Evolutionary conservation across 2,329 filamentous ascomycete species (phyloP).

Genomic region (Nemania abortiva): DNA sequence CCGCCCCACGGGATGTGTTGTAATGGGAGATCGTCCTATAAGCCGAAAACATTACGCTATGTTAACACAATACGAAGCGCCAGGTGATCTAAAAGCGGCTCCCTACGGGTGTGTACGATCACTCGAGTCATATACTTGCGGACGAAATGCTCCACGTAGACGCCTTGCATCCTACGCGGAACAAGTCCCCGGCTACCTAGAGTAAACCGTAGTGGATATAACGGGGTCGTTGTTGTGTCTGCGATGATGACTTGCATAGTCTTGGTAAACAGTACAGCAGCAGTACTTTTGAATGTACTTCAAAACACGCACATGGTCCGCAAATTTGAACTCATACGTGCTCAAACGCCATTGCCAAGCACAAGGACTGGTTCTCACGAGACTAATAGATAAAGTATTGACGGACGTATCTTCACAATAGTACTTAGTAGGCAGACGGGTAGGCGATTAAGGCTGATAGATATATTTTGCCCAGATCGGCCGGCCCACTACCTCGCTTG

Average conservation of each 20-base stretch:
- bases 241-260: no score
- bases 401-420: not conserved
- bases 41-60: conserved; percentile 4
- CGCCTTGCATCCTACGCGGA: not conserved
- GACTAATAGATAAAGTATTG: not conserved
- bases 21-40: conserved; percentile 13
- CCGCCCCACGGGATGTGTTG: not conserved
- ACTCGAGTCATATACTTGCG: not conserved
- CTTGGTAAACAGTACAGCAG: no score
- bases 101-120: not conserved
- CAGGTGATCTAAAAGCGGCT: conserved; percentile 24
- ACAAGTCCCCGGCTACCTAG: not conserved
- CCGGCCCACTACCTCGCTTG: not conserved
- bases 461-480: not conserved
- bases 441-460: not conserved
- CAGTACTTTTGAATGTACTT: no score
- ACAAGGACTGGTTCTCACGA: not conserved
- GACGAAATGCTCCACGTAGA: not conserved
- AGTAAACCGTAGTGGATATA: not conserved
- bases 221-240: no score
- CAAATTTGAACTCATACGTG: not conserved
- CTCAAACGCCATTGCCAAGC: not conserved
- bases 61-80: conserved; percentile 2
- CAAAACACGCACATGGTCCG: not conserved
- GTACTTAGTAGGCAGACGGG: not conserved